These are phyloP conservation scores for Sanguinoderma infundibulare DNA, from an alignment of 1,284 basidiomycete species.

Conservation along the genomic window DNA sequence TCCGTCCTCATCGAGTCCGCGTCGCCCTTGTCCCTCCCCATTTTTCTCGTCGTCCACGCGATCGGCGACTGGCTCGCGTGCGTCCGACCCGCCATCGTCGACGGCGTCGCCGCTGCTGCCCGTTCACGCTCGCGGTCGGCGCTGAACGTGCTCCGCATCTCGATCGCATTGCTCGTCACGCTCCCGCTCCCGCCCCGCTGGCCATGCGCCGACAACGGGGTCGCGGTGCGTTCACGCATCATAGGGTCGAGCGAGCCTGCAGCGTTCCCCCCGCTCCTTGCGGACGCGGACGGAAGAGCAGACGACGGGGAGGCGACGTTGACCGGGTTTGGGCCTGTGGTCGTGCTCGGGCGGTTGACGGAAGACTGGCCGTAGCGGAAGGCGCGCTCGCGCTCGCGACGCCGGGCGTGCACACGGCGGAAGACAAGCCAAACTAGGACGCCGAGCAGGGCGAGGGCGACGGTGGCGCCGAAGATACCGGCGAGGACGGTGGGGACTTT, in stretches of 20 bases:
- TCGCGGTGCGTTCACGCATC: background rate
- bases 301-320: constrained; percentile 1
- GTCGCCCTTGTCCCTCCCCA: constrained; percentile 23
- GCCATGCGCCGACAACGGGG: constrained; percentile 1
- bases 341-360: constrained; percentile 18
- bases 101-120: constrained; percentile 13
- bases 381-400: constrained; percentile 25
- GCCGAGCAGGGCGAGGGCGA: constrained; percentile 22
- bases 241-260: background rate
- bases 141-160: constrained; percentile 12
- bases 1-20: constrained; percentile 33
- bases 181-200: constrained; percentile 2
- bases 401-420: constrained; percentile 17
- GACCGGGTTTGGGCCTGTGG: constrained; percentile 15
- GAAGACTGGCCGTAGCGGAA: constrained; percentile 31
- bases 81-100: constrained; percentile 7
- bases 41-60: constrained; percentile 20
- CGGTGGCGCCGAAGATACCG: constrained; percentile 26
- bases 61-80: constrained; percentile 22
- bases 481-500: constrained; percentile 28
- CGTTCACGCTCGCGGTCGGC: background rate
- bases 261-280: background rate
- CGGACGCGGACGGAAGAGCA: constrained; percentile 2
- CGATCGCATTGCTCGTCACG: background rate
- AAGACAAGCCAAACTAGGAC: constrained; percentile 20